These are phyloP conservation scores for Leucocoprinus sp. DNA, from an alignment of 768 basidiomycete species.

Conservation along the genomic window DNA sequence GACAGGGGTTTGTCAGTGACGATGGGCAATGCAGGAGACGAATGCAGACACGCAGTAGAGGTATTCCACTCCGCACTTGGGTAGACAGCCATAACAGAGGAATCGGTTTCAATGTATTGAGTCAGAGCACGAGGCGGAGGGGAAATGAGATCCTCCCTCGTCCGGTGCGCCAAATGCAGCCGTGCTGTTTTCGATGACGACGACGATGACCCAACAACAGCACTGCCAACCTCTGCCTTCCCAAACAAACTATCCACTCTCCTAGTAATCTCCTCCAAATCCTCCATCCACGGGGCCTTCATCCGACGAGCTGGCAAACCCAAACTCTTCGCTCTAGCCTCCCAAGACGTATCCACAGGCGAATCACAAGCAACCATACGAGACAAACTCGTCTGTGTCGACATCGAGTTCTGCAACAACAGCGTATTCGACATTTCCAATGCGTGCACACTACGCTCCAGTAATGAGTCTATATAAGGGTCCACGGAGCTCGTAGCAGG, in stretches of 20 bases:
- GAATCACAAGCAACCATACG: slow-evolving; percentile 41
- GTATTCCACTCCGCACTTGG: slow-evolving; percentile 16
- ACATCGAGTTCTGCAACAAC: slow-evolving; percentile 67
- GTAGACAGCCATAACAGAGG: slow-evolving; percentile 33
- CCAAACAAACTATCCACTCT: slow-evolving; percentile 55
- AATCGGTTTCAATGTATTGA: slow-evolving; percentile 56
- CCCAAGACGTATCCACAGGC: slow-evolving; percentile 36
- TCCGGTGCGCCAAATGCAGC: slow-evolving; percentile 43
- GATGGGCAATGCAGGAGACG: slow-evolving; percentile 21
- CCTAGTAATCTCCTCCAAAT: slow-evolving; percentile 56
- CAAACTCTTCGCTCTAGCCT: slow-evolving; percentile 42
- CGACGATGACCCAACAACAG: slow-evolving; percentile 14
- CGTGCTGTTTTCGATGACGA: slow-evolving; percentile 32
- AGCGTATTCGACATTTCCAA: slow-evolving; percentile 80
- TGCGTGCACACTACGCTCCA: slow-evolving; percentile 77
- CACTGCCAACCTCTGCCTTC: no score
- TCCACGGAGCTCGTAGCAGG: slow-evolving; percentile 24
- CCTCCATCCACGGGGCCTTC: slow-evolving; percentile 60
- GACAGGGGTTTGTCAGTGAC: slow-evolving; percentile 31
- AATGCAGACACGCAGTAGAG: slow-evolving; percentile 19
- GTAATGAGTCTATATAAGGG: slow-evolving; percentile 64
- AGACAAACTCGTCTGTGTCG: slow-evolving; percentile 50
- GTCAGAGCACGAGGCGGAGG: slow-evolving; percentile 72
- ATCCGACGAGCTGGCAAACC: no score
- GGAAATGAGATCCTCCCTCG: slow-evolving; percentile 48